Conservation (phyloP, 2,329 filamentous ascomycete genomes). For the Leptographium lundbergii region DNA sequence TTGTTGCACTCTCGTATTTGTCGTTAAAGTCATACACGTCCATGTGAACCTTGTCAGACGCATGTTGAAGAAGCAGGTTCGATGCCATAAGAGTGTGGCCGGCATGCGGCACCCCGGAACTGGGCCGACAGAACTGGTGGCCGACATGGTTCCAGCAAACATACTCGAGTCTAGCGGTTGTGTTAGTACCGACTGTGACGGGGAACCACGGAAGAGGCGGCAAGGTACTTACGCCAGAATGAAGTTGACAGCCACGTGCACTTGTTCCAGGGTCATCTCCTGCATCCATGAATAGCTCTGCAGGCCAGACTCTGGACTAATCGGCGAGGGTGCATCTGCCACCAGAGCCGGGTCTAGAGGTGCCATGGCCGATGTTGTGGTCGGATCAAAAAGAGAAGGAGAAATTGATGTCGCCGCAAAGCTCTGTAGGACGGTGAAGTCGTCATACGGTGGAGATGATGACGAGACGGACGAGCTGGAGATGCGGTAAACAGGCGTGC, state of each 20-base stretch:
- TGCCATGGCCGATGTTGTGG: background rate
- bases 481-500: constrained; percentile 31
- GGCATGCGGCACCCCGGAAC: constrained; percentile 9
- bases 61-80: constrained; percentile 27
- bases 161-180: constrained; percentile 31
- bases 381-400: background rate
- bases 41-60: constrained; percentile 22
- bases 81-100: constrained; percentile 34
- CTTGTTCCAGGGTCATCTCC: constrained; percentile 25
- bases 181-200: background rate
- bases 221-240: constrained; percentile 32
- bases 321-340: background rate
- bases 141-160: constrained; percentile 39
- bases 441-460: background rate
- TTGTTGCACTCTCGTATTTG: constrained; percentile 5
- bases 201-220: background rate
- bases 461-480: constrained; percentile 6
- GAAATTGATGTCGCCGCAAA: background rate
- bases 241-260: constrained; percentile 37
- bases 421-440: background rate
- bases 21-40: constrained; percentile 6
- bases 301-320: background rate
- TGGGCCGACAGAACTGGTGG: constrained; percentile 15
- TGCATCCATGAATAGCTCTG: background rate
- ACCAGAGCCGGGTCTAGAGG: background rate